Evolutionary conservation across 208 protist species (phyloP).

Genomic region (Acanthamoeba royreba): DNA sequence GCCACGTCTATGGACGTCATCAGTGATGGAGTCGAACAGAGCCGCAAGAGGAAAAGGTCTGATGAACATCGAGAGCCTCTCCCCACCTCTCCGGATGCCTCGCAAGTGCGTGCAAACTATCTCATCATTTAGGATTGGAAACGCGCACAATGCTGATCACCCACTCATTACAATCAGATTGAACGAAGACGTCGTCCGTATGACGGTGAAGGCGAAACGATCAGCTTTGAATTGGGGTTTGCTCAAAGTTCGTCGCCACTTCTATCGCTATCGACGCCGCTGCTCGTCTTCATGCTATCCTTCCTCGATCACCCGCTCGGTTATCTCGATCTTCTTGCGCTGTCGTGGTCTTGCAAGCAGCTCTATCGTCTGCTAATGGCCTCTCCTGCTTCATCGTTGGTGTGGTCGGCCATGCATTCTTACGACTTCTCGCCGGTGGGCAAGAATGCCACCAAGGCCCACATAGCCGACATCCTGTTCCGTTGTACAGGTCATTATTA

Average conservation of each 20-base stretch:
- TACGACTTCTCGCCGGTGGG: conserved; percentile 5
- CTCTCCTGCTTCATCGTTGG: neutral
- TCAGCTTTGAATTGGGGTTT: neutral
- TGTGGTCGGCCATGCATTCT: neutral
- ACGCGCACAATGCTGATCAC: neutral
- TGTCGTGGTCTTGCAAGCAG: neutral
- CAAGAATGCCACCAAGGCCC: neutral
- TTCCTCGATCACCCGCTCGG: neutral
- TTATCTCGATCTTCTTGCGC: neutral
- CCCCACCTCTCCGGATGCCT: neutral
- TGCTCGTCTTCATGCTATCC: neutral
- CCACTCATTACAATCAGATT: neutral
- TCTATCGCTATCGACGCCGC: neutral
- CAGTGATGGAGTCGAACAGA: neutral
- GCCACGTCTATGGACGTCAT: neutral
- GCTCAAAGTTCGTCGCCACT: neutral
- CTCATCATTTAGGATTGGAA: neutral
- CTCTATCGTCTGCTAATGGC: neutral
- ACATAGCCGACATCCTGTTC: neutral
- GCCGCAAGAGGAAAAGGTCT: neutral
- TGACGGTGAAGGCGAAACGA: neutral
- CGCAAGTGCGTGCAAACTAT: no score
- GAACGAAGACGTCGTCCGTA: no score
- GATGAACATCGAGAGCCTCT: neutral
- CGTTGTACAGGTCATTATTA: neutral